A percentile compares a stretch with the other conserved stretches of the same genome.
These are phyloP conservation scores for Austroboletus rostrupii DNA, from an alignment of 1,284 basidiomycete genomes.

Conservation along the genomic window DNA sequence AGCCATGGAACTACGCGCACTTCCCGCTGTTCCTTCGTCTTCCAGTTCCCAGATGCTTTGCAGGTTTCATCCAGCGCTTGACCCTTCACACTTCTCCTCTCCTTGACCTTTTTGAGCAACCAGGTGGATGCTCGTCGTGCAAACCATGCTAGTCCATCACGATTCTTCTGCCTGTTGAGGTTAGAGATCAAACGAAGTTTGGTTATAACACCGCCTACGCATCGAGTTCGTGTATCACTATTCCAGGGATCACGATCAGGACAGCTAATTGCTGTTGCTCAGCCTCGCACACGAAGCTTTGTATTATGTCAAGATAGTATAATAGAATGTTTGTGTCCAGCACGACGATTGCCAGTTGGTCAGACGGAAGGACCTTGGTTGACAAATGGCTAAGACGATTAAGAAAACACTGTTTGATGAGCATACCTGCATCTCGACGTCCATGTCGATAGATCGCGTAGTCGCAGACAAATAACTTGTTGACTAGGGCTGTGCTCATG, in stretches of 20 bases:
- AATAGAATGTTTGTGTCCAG: slow-evolving; percentile 74
- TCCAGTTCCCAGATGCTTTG: slow-evolving; percentile 56
- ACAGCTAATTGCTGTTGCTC: slow-evolving; percentile 48
- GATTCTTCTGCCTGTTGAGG: slow-evolving; percentile 57
- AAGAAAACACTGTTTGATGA: not conserved
- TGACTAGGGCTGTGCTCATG: too few species aligned
- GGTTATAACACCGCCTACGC: slow-evolving; percentile 39
- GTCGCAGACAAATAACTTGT: not conserved
- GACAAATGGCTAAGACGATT: not conserved
- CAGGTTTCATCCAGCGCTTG: slow-evolving; percentile 67
- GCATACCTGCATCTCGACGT: slow-evolving; percentile 66
- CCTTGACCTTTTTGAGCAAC: slow-evolving; percentile 62
- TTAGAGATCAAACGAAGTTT: slow-evolving; percentile 5
- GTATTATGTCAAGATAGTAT: slow-evolving; percentile 57
- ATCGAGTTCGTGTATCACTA: slow-evolving; percentile 71
- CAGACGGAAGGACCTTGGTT: slow-evolving; percentile 37
- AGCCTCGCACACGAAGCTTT: slow-evolving; percentile 59
- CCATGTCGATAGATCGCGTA: slow-evolving; percentile 47
- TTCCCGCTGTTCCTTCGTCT: slow-evolving; percentile 41
- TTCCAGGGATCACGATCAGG: slow-evolving; percentile 62
- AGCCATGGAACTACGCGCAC: slow-evolving; percentile 28
- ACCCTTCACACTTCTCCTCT: slow-evolving; percentile 54
- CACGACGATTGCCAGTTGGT: slow-evolving; percentile 47
- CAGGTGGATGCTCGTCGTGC: slow-evolving; percentile 68
- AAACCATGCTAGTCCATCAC: slow-evolving; percentile 56